These are phyloP conservation scores for Phytophthora lateralis DNA, from an alignment of 352 stramenopile genomes.

Conservation along the genomic window DNA sequence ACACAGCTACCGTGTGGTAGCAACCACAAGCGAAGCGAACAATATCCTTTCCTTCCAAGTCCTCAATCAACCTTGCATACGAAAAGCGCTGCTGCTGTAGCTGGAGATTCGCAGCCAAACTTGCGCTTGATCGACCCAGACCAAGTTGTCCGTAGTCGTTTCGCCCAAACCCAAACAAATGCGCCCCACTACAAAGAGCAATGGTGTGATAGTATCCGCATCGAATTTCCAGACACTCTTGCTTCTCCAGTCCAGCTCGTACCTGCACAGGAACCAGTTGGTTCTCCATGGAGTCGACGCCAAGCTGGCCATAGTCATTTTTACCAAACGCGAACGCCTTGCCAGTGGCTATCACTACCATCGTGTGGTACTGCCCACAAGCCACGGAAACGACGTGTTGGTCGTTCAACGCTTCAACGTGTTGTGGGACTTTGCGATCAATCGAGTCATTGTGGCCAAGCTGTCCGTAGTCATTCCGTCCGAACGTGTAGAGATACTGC, in stretches of 20 bases:
- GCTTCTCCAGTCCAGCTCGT: slow-evolving; percentile 58
- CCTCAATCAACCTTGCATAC: slow-evolving; percentile 58
- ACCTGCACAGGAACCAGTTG: slow-evolving; percentile 65
- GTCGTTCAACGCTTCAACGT: slow-evolving; percentile 62
- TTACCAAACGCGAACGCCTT: slow-evolving; percentile 90
- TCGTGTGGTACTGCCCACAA: slow-evolving; percentile 93
- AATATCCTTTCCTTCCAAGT: slow-evolving; percentile 87
- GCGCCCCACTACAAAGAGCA: slow-evolving; percentile 65
- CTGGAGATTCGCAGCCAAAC: slow-evolving; percentile 51
- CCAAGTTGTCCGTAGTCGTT: slow-evolving; percentile 96
- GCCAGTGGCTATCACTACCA: slow-evolving; percentile 71
- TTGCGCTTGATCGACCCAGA: slow-evolving; percentile 55
- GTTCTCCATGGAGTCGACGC: slow-evolving; percentile 76
- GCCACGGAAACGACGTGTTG: slow-evolving; percentile 77
- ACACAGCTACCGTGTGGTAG: slow-evolving; percentile 91
- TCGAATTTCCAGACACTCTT: slow-evolving; percentile 77
- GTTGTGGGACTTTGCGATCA: slow-evolving; percentile 86
- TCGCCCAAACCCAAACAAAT: slow-evolving; percentile 88
- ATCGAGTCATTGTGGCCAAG: slow-evolving; percentile 89
- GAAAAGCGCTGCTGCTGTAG: slow-evolving; percentile 78
- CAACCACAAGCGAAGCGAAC: slow-evolving; percentile 88
- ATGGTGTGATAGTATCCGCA: slow-evolving; percentile 95
- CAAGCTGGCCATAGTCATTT: slow-evolving; percentile 94
- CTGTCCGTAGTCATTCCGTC: slow-evolving; percentile 93
- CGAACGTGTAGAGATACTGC: slow-evolving; percentile 85